Base-by-base conservation (phyloP, 75 land plant species). In the Pinus albicaulis region DNA sequence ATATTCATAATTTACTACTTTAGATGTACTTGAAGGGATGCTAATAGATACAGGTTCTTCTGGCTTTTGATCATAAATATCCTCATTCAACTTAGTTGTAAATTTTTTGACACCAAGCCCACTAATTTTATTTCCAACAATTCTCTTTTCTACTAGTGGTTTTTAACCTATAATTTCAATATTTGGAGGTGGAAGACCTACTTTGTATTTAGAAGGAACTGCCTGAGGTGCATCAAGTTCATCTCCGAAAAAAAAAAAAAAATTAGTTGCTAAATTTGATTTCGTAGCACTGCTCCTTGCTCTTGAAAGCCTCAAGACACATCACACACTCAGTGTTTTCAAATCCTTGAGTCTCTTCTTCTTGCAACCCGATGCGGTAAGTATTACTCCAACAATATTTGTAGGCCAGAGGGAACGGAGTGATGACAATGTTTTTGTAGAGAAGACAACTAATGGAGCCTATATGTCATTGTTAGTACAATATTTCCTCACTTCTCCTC, bases 1-100 rank as follows among this genome's bases (percentile, higher is more conserved):
- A 41, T 91, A 81, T 22, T 86, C 57, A 68, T 74, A 76, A 23
- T 80, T 52, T 55, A 56, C 85, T 52, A 76, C 79, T n/a, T 78
- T 52, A 57, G 90, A 59, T n/a, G 88, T 26, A 69, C 84, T 81
- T 12, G 78, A 69, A 63, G 81, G 83, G 38, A 23, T 74, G 56
- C 59, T 22, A 36, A 70, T 71, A 44, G 76, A 71, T 63, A 83
- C 59, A 25, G 87, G 86, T 80, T 98, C 99, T 75, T 87, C 92
- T 62, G 99, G 99, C 82, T 95, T 95, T 78, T 98, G 99, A 38
- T 98, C 98, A 86, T 92, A 98, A 4, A 98, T 83, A 75, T 79
- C 88, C 80, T 94, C 99, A 79, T 76, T 95, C 71, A 98, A 98
- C 99, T 89, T 98, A 6, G 87, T 77, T 57, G 95, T 92, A 20